These are phyloP conservation scores for Aspergillus panamensis DNA, from an alignment of 495 filamentous ascomycete genomes.

Conservation along the genomic window DNA sequence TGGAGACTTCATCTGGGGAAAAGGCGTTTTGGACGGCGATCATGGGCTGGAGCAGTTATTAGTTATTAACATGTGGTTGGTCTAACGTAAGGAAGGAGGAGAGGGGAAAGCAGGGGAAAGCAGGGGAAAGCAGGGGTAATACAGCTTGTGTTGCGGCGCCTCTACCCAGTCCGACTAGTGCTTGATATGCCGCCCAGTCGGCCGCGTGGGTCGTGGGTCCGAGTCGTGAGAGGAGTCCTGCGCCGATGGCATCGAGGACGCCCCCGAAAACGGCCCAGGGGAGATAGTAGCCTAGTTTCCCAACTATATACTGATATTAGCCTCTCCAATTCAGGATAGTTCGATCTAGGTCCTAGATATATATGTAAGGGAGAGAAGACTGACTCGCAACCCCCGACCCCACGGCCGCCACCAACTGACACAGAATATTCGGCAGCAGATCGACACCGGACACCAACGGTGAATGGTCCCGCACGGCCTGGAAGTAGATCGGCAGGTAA, in stretches of 20 bases:
- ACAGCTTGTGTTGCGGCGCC: constrained; percentile 44
- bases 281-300: constrained; percentile 45
- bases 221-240: constrained; percentile 49
- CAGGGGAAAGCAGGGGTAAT: constrained; percentile 1
- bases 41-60: constrained; percentile 29
- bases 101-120: neutral
- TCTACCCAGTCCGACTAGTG: constrained; percentile 47
- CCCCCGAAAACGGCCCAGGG: constrained; percentile 34
- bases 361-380: neutral
- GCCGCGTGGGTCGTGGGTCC: constrained; percentile 37
- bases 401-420: constrained; percentile 46
- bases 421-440: constrained; percentile 44
- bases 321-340: too few relatives aligned
- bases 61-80: too few relatives aligned
- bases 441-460: constrained; percentile 36
- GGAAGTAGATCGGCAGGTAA: constrained; percentile 45
- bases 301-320: constrained; percentile 14
- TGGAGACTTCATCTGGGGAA: constrained; percentile 34
- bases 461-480: constrained; percentile 31
- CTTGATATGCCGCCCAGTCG: constrained; percentile 54
- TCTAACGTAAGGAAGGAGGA: too few relatives aligned
- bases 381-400: constrained; percentile 40
- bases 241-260: constrained; percentile 30
- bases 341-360: too few relatives aligned
- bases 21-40: constrained; percentile 35